Evolutionary conservation across 306 rosid genomes (phyloP), one percentile per base, ranked within the genome.

Genomic region (Spatholobus suberectus): DNA sequence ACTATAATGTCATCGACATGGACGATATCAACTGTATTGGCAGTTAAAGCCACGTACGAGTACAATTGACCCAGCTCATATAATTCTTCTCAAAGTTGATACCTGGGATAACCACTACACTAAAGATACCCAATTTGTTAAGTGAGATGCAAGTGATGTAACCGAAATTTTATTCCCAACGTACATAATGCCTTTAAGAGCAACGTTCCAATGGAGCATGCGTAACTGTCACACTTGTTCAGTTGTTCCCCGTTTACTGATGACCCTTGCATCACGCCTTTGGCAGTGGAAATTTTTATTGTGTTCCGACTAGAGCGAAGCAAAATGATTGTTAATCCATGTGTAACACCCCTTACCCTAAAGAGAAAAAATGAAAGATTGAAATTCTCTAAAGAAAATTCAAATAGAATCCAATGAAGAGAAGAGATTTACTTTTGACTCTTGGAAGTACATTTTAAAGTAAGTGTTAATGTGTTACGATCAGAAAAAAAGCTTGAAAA

Each of bases 1-100:
- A 93, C 73, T 93, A 92, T 75, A 93, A 93, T 77, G 91, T 88
- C 47, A 44, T 86, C 0, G 89, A 90, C 46, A 37, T 57, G 8
- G 82, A 40, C 62, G 86, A 89, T 84, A 63, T 71, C 62, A 75
- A 67, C 81, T 95, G 97, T 85, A 62, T 80, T 35, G 91, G 77
- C 26, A 77, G 89, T 11, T 94, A 84, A 89, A 68, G 68, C 57
- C 63, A 55, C 9, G 63, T 9, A 4, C 62, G 3, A 57, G 17
- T 57, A 24, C 63, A 8, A 4, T 10, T 23, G 27, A 17, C 11
- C 9, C 32, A 49, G 57, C 23, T 49, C 5, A 14, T 13, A 51
- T 17, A 18, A 23, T 9, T 21, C 32, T 66, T 58, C 65, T 57
- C 35, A 66, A 57, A n/a, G n/a, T n/a, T n/a, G n/a, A n/a, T n/a